Evolutionary conservation across 352 stramenopile genomes (phyloP).

Genomic region (Globisporangium nunn): DNA sequence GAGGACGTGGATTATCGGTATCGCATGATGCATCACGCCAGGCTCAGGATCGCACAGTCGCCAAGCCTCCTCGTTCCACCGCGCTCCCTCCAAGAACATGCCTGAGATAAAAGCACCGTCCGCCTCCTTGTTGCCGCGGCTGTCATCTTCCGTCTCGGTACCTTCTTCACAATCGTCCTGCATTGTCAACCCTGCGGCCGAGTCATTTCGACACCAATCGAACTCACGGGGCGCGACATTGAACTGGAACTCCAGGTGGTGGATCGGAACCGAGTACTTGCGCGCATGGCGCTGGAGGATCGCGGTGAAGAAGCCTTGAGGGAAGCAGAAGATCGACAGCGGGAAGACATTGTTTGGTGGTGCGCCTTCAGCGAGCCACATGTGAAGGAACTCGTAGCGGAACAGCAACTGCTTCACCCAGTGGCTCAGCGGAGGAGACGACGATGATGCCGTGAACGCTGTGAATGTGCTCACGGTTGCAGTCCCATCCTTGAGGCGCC

Average conservation of each 20-base stretch:
- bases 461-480: conserved; percentile 7
- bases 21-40: conserved; percentile 53
- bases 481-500: conserved; percentile 35
- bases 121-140: background rate
- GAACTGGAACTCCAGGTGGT: conserved; percentile 76
- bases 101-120: conserved; percentile 57
- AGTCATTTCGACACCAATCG: conserved; percentile 2
- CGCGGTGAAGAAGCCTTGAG: conserved; percentile 72
- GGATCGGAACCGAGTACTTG: conserved; percentile 60
- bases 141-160: conserved; percentile 7
- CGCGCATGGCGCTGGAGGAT: conserved; percentile 67
- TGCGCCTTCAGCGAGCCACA: conserved; percentile 29
- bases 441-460: conserved; percentile 8
- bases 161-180: background rate
- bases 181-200: background rate
- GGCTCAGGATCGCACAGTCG: conserved; percentile 46
- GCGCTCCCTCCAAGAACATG: conserved; percentile 60
- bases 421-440: conserved; percentile 19
- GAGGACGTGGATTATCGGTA: conserved; percentile 86
- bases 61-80: conserved; percentile 45
- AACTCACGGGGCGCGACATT: conserved; percentile 41
- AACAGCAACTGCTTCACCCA: conserved; percentile 56
- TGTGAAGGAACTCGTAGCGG: conserved; percentile 47
- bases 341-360: conserved; percentile 32
- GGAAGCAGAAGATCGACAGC: conserved; percentile 64